Evolutionary conservation across 805 yeast species (phyloP).

Genomic region (Tetrapisispora iriomotensis): DNA sequence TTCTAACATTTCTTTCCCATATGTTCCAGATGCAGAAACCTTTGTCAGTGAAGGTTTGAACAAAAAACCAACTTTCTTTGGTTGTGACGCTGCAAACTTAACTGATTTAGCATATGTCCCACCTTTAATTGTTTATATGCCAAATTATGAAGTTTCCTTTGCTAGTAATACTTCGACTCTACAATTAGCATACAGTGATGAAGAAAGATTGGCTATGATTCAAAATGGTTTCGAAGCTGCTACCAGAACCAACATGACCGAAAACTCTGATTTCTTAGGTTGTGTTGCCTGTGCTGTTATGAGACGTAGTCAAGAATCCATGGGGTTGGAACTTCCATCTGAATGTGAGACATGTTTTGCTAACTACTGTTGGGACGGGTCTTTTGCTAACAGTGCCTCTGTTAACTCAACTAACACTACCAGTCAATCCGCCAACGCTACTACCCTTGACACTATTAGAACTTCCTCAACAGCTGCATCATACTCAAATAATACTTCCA

Average conservation of each 20-base stretch:
- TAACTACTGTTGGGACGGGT: constrained; percentile 54
- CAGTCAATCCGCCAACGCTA: constrained; percentile 3
- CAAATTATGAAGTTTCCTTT: constrained; percentile 59
- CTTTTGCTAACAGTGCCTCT: constrained; percentile 12
- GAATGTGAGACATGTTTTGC: constrained; percentile 66
- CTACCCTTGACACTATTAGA: constrained; percentile 4
- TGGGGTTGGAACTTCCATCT: constrained; percentile 45
- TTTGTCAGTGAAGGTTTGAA: constrained; percentile 54
- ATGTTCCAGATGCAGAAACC: constrained; percentile 62
- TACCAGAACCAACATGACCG: constrained; percentile 54
- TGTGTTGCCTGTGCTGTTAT: constrained; percentile 81
- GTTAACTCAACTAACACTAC: constrained; percentile 3
- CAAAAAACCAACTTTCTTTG: constrained; percentile 68
- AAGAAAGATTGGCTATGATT: constrained; percentile 51
- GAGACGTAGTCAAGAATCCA: constrained; percentile 67
- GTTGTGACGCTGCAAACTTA: constrained; percentile 61
- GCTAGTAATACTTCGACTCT: constrained; percentile 65
- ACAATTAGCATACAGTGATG: constrained; percentile 50
- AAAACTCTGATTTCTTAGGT: constrained; percentile 58
- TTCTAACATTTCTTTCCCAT: constrained; percentile 61
- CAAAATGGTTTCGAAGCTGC: constrained; percentile 69
- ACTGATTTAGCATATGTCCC: constrained; percentile 49
- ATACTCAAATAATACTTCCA: background rate
- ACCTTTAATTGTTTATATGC: constrained; percentile 67
- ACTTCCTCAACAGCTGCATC: constrained; percentile 5